Percentiles rank a stretch among this genome's conserved stretches.
Evolutionary conservation across 495 filamentous ascomycete genomes (phyloP).

Genomic region (Tuber microsphaerosporum): DNA sequence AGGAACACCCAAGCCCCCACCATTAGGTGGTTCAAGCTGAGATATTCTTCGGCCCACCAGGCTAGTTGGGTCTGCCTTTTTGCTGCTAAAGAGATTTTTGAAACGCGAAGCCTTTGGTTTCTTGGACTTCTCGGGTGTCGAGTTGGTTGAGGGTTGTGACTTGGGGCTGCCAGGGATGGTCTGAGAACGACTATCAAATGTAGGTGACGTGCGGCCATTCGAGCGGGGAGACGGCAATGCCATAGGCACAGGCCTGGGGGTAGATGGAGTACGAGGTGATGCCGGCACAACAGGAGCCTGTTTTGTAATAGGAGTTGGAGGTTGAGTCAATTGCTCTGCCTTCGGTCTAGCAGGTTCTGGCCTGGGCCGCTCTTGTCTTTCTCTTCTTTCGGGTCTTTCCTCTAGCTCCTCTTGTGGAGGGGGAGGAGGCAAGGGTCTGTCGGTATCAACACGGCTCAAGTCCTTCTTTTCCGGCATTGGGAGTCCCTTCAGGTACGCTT

Average conservation of each 20-base stretch:
- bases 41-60: conserved; percentile 12
- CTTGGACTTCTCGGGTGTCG: conserved; percentile 27
- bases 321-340: background rate
- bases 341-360: background rate
- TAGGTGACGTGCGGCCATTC: conserved; percentile 35
- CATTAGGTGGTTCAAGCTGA: conserved; percentile 30
- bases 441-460: conserved; percentile 28
- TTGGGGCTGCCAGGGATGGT: conserved; percentile 16
- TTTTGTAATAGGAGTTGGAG: background rate
- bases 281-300: background rate
- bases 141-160: conserved; percentile 29
- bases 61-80: conserved; percentile 25
- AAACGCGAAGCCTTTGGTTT: conserved; percentile 31
- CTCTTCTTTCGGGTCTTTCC: background rate
- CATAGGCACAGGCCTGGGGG: conserved; percentile 28
- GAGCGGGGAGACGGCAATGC: conserved; percentile 38
- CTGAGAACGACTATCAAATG: conserved; percentile 23
- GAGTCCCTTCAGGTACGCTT: conserved; percentile 59
- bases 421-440: conserved; percentile 34
- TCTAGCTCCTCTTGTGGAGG: conserved; percentile 28
- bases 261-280: conserved; percentile 2
- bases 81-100: conserved; percentile 29
- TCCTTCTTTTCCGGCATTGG: conserved; percentile 29
- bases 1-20: conserved; percentile 21
- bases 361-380: background rate